Evolutionary conservation across 2,329 filamentous ascomycete species (phyloP), one percentile per base, ranked within the genome.

Genomic region (Epichloe elymi): DNA sequence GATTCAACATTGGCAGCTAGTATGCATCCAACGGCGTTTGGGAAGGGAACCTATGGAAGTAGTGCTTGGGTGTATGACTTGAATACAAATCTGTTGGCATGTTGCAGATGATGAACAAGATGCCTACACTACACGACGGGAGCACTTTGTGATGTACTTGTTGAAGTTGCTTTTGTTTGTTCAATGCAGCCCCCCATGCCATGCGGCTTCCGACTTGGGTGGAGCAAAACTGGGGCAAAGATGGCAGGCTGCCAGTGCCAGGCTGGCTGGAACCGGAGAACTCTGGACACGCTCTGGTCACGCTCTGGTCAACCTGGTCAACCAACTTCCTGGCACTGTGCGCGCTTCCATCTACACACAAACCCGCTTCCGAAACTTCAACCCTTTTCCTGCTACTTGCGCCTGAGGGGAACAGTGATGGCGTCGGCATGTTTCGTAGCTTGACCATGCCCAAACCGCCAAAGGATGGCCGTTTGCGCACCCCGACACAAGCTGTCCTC

Each of bases 391-490:
- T 44, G 48, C 33, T 20, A 17, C 12, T 23, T 20, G 20, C 36
- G 48, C 36, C 35, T 11, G 20, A 17, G 19, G 48, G 23, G 50
- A 43, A 14, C 50, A 58, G 63, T 57, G 53, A 65, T 64, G 63
- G 63, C 62, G 53, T 53, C 55, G 60, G 49, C 50, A 66, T 66
- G 63, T 60, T 49, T 30, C 47, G 46, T 23, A 17, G 35, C 33
- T 44, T 54, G 52, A 50, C 42, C 47, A 48, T 50, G 49, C 20
- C 38, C 47, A 52, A 47, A 48, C 46, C 50, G 30, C 17, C 35
- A 10, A 51, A 52, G 46, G 46, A 49, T 19, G 52, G 46, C 20
- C 49, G 46, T 46, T 19, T 46, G 42, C 52, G 44, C 52, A 48
- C 23, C 10, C 26, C 33, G 7, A 36, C 39, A 5, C 50, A 33